These are phyloP conservation scores for Pelargonium fulgidum DNA, from an alignment of 441 rosid genomes.

Conservation along the genomic window DNA sequence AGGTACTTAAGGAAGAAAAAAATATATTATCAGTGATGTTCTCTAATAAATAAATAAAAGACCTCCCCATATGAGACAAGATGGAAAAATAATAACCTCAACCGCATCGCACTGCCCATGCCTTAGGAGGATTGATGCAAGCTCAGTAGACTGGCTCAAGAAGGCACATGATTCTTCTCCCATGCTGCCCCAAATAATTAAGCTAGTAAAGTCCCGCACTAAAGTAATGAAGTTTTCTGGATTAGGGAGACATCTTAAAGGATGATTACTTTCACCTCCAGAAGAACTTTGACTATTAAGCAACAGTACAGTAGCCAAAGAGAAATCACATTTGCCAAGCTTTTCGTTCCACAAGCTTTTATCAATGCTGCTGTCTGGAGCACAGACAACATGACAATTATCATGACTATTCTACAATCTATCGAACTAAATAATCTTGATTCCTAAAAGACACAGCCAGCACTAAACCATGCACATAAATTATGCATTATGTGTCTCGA, in stretches of 20 bases:
- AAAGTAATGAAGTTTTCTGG: constrained; percentile 49
- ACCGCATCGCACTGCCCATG: constrained; percentile 85
- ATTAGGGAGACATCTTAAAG: constrained; percentile 45
- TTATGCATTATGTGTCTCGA: not conserved
- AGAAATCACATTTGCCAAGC: constrained; percentile 81
- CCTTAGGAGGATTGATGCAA: constrained; percentile 63
- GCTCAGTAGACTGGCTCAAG: constrained; percentile 64
- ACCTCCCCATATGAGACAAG: constrained; percentile 16
- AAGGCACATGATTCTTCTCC: constrained; percentile 63
- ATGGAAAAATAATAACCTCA: constrained; percentile 48
- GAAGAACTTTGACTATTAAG: constrained; percentile 33
- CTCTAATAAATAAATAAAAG: constrained; percentile 7
- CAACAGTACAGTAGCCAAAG: constrained; percentile 64
- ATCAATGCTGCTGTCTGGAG: constrained; percentile 56
- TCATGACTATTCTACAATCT: not conserved
- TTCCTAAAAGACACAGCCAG: constrained; percentile 6
- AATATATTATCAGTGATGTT: constrained; percentile 22
- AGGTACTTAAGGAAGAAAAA: constrained; percentile 37
- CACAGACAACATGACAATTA: constrained; percentile 19
- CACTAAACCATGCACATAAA: not conserved
- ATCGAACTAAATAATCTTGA: not conserved
- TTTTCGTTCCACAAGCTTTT: constrained; percentile 72
- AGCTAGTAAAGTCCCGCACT: constrained; percentile 60
- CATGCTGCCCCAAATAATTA: constrained; percentile 73
- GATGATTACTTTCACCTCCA: constrained; percentile 28